Conservation (phyloP, 2,329 filamentous ascomycete genomes). For the Trichoderma semiorbis region DNA sequence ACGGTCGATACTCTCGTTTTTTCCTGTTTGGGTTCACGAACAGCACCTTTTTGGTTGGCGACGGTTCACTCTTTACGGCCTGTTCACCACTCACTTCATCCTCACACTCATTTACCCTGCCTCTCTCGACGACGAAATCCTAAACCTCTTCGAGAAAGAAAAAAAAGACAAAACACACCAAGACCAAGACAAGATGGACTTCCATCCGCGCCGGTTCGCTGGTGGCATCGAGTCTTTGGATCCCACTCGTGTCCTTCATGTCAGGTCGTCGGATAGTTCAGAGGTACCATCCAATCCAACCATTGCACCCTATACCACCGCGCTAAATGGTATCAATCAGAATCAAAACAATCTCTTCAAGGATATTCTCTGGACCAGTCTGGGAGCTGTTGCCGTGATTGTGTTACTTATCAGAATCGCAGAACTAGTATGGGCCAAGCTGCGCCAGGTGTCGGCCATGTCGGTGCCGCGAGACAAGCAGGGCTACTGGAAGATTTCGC, state of each 20-base stretch:
- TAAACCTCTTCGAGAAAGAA: not conserved
- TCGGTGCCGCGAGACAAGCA: conserved; percentile 49
- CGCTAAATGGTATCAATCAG: conserved; percentile 60
- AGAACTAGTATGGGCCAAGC: conserved; percentile 53
- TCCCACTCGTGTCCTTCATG: conserved; percentile 32
- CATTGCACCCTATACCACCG: conserved; percentile 53
- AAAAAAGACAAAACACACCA: not conserved
- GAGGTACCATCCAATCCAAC: conserved; percentile 42
- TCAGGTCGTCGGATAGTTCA: conserved; percentile 28
- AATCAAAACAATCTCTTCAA: conserved; percentile 54
- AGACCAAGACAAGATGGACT: conserved; percentile 31
- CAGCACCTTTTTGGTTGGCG: conserved; percentile 7
- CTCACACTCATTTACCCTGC: not conserved
- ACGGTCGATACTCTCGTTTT: conserved; percentile 12
- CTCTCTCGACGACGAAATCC: not conserved
- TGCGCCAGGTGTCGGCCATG: conserved; percentile 60
- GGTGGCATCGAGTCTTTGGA: conserved; percentile 28
- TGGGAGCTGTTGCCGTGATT: conserved; percentile 53
- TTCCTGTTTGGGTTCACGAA: not conserved
- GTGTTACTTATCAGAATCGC: conserved; percentile 52
- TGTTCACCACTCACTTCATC: not conserved
- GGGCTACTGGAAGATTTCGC: conserved; percentile 55
- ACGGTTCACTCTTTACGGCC: conserved; percentile 5
- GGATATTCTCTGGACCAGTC: conserved; percentile 57
- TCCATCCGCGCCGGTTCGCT: conserved; percentile 31